phyloP scores from a whole-genome alignment of 2,329 filamentous ascomycete genomes.

The Talaromyces atroroseus region DNA sequence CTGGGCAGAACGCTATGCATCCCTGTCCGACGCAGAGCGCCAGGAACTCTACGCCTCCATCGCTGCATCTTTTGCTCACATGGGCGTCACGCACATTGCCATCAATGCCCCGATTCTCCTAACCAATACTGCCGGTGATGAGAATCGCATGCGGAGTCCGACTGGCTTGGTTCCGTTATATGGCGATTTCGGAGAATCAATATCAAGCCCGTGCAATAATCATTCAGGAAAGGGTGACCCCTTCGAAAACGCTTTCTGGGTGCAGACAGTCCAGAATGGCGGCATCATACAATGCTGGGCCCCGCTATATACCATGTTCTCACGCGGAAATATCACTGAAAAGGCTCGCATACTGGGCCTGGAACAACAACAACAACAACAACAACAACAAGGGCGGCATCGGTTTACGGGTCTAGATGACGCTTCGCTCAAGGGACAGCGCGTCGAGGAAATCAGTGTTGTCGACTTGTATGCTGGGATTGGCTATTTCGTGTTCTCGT shows the following conservation, averaged over 20 bases:
- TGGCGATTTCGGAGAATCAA: conserved; percentile 63
- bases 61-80: conserved; percentile 31
- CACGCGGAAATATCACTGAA: conserved; percentile 81
- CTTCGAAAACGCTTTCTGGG: conserved; percentile 70
- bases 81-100: conserved; percentile 51
- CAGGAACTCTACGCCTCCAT: conserved; percentile 40
- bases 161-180: conserved; percentile 62
- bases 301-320: conserved; percentile 90
- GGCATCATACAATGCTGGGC: conserved; percentile 81
- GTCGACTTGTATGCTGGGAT: conserved; percentile 90
- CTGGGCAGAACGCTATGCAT: conserved; percentile 26
- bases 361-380: conserved; percentile 16
- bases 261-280: conserved; percentile 66
- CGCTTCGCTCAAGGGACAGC: conserved; percentile 20
- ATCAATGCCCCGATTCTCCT: conserved; percentile 53
- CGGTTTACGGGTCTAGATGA: conserved; percentile 30
- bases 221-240: conserved; percentile 41
- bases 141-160: conserved; percentile 72
- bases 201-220: conserved; percentile 20
- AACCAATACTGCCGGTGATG: conserved; percentile 28
- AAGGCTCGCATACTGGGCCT: conserved; percentile 66
- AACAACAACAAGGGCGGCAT: background rate
- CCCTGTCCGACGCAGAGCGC: conserved; percentile 24
- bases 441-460: conserved; percentile 29
- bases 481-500: conserved; percentile 88